Percentiles rank a stretch among this genome's conserved stretches.
Evolutionary conservation across 805 yeast species (phyloP).

Genomic region (Pichia scutulata): DNA sequence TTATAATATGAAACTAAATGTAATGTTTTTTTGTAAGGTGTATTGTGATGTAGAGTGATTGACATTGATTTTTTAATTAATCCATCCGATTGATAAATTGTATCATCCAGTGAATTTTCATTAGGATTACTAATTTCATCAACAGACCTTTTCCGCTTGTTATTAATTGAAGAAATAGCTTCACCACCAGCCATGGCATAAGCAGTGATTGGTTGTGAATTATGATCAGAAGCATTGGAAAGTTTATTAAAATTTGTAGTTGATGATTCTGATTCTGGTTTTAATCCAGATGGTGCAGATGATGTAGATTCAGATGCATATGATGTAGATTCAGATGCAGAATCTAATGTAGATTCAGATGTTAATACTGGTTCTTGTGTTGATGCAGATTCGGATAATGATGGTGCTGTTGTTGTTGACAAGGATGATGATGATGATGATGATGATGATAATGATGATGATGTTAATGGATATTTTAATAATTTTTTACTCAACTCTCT

Average conservation of each 20-base stretch:
- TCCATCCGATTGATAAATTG: conserved; percentile 63
- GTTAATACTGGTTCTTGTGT: conserved; percentile 25
- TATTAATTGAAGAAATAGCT: neutral
- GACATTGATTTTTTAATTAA: conserved; percentile 78
- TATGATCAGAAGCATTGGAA: neutral
- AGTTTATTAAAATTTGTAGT: conserved; percentile 10
- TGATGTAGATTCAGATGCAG: no score
- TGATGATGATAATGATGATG: neutral
- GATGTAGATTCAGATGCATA: no score
- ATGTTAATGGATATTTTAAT: neutral
- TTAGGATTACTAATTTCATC: neutral
- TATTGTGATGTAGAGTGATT: conserved; percentile 36
- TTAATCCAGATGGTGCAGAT: neutral
- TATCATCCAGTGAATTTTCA: neutral
- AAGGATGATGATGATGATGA: neutral
- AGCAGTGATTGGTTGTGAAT: conserved; percentile 9
- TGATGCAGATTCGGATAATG: neutral
- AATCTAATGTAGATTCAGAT: no score
- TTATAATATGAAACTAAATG: conserved; percentile 77
- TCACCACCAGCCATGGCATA: conserved; percentile 14
- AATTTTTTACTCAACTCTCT: conserved; percentile 52
- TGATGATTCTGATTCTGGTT: conserved; percentile 25
- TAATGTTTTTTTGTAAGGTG: conserved; percentile 35
- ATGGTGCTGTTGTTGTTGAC: neutral
- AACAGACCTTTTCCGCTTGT: neutral